Evolutionary conservation across 257 asterid species (phyloP).

Genomic region (Nicotiana tabacum): DNA sequence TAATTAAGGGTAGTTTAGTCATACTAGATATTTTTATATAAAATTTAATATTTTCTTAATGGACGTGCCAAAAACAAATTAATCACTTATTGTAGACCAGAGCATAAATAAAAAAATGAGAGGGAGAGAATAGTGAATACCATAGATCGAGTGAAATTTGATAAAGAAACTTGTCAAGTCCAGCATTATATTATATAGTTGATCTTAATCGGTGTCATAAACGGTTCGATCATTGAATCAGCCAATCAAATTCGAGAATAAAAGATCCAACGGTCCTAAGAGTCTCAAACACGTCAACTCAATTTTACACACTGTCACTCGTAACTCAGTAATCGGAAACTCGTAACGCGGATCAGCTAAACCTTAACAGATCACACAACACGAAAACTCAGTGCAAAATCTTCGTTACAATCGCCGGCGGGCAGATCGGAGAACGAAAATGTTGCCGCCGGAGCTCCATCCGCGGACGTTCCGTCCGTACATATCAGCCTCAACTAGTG

Average conservation of each 20-base stretch:
- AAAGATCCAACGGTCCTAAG: not conserved
- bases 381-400: not conserved
- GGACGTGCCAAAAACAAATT: too few relatives aligned
- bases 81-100: too few relatives aligned
- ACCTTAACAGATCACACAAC: not conserved
- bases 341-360: not conserved
- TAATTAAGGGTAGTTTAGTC: too few relatives aligned
- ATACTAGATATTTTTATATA: too few relatives aligned
- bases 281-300: not conserved
- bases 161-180: not conserved
- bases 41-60: too few relatives aligned
- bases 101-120: too few relatives aligned
- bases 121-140: too few relatives aligned
- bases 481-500: slow-evolving; percentile 62
- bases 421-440: slow-evolving; percentile 30
- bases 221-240: not conserved
- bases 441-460: slow-evolving; percentile 97
- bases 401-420: not conserved
- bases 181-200: not conserved
- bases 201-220: not conserved
- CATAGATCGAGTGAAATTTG: not conserved
- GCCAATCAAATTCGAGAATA: not conserved
- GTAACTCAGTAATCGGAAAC: not conserved
- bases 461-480: slow-evolving; percentile 83
- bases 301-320: not conserved